Conservation (phyloP, 805 yeast genomes). For the Cyberlindnera americana region DNA sequence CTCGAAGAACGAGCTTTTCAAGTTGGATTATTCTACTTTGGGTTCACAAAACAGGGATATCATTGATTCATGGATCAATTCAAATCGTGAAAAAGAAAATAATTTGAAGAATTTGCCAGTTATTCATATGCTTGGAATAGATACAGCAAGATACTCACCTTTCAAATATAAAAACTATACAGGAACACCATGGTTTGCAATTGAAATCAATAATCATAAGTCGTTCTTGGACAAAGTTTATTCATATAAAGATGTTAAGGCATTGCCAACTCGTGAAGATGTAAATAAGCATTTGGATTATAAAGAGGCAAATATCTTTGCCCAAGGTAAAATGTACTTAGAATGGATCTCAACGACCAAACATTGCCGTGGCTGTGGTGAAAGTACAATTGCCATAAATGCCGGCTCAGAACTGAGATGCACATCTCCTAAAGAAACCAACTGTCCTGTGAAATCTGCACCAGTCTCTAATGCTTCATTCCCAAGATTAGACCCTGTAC, state of each 20-base stretch:
- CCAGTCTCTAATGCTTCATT: conserved; percentile 76
- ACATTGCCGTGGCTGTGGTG: conserved; percentile 88
- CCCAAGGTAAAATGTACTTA: conserved; percentile 79
- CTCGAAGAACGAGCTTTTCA: conserved; percentile 6
- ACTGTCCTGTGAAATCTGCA: conserved; percentile 24
- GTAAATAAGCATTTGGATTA: conserved; percentile 25
- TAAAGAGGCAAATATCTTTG: conserved; percentile 60
- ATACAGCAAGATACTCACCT: conserved; percentile 34
- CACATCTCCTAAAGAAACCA: conserved; percentile 9
- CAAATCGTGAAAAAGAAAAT: conserved; percentile 11
- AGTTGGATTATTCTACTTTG: conserved; percentile 16
- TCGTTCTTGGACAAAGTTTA: conserved; percentile 12
- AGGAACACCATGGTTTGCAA: conserved; percentile 64
- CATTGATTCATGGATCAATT: conserved; percentile 25
- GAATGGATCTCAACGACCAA: conserved; percentile 78
- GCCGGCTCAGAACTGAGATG: conserved; percentile 65
- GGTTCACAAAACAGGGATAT: conserved; percentile 14
- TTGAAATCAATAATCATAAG: conserved; percentile 45
- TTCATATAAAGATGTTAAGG: conserved; percentile 5
- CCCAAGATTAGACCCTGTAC: conserved; percentile 91
- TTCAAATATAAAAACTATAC: conserved; percentile 46
- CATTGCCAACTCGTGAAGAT: conserved; percentile 22
- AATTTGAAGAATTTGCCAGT: conserved; percentile 16
- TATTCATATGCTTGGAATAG: conserved; percentile 40
- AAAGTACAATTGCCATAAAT: conserved; percentile 53